These are phyloP conservation scores for Amphirosellinia nigrospora DNA, from an alignment of 495 filamentous ascomycete genomes.

Conservation along the genomic window DNA sequence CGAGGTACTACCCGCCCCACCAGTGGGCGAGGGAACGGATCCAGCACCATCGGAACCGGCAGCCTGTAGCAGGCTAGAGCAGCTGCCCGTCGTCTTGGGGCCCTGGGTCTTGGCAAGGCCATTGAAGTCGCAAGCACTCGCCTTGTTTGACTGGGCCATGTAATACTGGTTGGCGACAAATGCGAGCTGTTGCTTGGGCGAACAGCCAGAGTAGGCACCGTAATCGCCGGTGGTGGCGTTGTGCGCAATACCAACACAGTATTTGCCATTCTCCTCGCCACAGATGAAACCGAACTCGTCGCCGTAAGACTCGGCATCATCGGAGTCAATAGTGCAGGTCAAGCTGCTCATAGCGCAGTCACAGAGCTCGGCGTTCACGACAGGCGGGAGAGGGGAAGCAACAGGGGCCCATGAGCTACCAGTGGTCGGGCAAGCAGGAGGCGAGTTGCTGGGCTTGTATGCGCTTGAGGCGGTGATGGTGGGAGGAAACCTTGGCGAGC, in stretches of 20 bases:
- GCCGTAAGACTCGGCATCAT: constrained; percentile 58
- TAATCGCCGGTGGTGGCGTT: constrained; percentile 78
- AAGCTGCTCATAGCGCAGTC: constrained; percentile 75
- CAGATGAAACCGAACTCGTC: constrained; percentile 71
- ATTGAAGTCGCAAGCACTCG: constrained; percentile 76
- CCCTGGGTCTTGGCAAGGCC: constrained; percentile 63
- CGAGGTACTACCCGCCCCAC: constrained; percentile 32
- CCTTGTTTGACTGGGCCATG: constrained; percentile 57
- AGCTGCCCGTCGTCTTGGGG: constrained; percentile 49
- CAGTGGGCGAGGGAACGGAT: constrained; percentile 30
- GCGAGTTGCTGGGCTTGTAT: constrained; percentile 83
- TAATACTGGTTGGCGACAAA: constrained; percentile 87
- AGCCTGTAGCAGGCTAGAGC: constrained; percentile 44
- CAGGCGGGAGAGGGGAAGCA: constrained; percentile 78
- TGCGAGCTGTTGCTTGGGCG: constrained; percentile 73
- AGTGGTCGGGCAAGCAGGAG: constrained; percentile 72
- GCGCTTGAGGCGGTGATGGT: constrained; percentile 63
- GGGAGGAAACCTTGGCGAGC: constrained; percentile 70
- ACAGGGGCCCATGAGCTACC: constrained; percentile 60
- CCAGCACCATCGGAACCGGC: constrained; percentile 48
- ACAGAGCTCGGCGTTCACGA: constrained; percentile 75
- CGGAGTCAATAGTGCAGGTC: constrained; percentile 65
- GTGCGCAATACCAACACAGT: constrained; percentile 71
- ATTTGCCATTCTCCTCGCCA: constrained; percentile 60
- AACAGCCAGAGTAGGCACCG: constrained; percentile 89